A percentile compares a stretch with the other conserved stretches of the same genome.
These are phyloP conservation scores for Epithele typhae DNA, from an alignment of 768 basidiomycete species.

Conservation along the genomic window DNA sequence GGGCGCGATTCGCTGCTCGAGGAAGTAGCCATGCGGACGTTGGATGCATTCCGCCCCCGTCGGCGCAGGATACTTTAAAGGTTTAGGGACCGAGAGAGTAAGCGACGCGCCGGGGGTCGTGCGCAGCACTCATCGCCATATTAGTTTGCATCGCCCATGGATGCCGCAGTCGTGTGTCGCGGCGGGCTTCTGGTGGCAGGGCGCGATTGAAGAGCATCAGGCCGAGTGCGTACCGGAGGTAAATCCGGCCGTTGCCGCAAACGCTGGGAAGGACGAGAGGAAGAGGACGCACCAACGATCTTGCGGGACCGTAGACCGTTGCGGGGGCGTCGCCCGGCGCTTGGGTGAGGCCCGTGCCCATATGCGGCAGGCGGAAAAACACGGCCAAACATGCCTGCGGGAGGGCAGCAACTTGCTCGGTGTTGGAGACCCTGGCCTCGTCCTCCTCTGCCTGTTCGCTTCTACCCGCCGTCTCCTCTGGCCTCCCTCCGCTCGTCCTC, in stretches of 20 bases:
- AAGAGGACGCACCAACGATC: no score
- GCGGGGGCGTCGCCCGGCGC: no score
- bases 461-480: constrained; percentile 2
- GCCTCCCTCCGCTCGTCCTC: constrained; percentile 10
- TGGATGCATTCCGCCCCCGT: neutral
- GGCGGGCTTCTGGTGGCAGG: no score
- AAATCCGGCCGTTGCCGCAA: no score
- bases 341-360: no score
- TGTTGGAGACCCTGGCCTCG: constrained; percentile 7
- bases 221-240: no score
- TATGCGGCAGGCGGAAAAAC: constrained; percentile 3
- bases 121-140: constrained; percentile 18
- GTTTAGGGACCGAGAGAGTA: neutral
- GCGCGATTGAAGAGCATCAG: no score
- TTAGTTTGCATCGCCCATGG: constrained; percentile 15
- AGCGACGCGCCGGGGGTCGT: constrained; percentile 7
- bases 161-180: constrained; percentile 14
- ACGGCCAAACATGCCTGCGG: constrained; percentile 12
- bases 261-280: no score
- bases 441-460: constrained; percentile 3
- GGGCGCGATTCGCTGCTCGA: neutral
- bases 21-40: constrained; percentile 7
- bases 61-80: neutral
- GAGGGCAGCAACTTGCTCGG: constrained; percentile 6
- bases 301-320: no score